These are phyloP conservation scores for Aspergillus conjunctus DNA, from an alignment of 495 filamentous ascomycete genomes.

Conservation along the genomic window DNA sequence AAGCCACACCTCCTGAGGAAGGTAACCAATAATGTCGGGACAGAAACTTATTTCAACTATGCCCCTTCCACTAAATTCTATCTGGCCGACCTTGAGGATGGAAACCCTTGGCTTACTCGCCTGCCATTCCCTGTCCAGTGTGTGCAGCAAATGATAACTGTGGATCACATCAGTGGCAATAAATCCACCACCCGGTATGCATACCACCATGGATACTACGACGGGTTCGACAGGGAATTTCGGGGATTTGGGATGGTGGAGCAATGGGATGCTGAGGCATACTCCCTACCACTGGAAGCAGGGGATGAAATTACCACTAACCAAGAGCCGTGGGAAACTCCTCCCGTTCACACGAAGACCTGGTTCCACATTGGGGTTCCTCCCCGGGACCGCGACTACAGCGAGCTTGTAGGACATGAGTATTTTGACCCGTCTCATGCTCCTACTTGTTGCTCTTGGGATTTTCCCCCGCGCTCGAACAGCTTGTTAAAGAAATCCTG, in stretches of 20 bases:
- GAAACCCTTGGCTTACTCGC: conserved; percentile 3
- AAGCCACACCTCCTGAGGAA: background rate
- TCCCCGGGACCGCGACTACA: background rate
- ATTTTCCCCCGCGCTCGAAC: background rate
- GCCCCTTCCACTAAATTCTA: conserved; percentile 8
- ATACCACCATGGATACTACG: conserved; percentile 15
- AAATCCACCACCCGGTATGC: background rate
- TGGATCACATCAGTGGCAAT: background rate
- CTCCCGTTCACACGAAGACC: conserved; percentile 1
- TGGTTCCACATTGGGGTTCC: conserved; percentile 14
- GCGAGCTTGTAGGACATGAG: background rate
- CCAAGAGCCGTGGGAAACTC: background rate
- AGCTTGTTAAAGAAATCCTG: background rate
- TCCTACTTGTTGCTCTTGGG: background rate
- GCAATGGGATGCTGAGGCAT: conserved; percentile 2
- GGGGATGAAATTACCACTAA: background rate
- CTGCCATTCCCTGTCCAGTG: conserved; percentile 9
- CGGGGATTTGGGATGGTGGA: conserved; percentile 14
- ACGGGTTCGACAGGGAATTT: conserved; percentile 6
- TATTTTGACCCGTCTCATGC: background rate
- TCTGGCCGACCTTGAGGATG: background rate
- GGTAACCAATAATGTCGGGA: background rate
- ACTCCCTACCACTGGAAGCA: background rate
- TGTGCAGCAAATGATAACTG: background rate
- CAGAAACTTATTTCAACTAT: background rate